Conservation (phyloP, 352 stramenopile species). For the Hyaloperonospora brassicae region DNA sequence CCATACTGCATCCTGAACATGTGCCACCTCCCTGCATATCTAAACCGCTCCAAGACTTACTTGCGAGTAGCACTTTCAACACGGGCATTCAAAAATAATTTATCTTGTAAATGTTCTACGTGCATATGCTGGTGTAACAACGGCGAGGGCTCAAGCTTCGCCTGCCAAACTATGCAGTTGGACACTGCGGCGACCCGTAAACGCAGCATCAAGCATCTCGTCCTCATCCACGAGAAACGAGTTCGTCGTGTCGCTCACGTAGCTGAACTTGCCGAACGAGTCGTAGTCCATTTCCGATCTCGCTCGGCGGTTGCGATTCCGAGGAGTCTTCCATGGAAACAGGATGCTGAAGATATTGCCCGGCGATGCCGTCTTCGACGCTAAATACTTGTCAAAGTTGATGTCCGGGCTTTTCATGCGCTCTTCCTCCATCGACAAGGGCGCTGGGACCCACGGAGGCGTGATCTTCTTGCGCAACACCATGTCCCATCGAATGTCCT, state of each 20-base stretch:
- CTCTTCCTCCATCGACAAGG: conserved; percentile 66
- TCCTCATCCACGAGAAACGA: conserved; percentile 86
- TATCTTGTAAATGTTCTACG: conserved; percentile 30
- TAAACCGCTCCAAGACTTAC: too few relatives aligned
- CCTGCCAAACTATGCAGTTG: conserved; percentile 74
- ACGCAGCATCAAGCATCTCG: conserved; percentile 81
- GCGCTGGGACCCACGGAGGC: conserved; percentile 62
- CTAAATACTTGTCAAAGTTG: conserved; percentile 81
- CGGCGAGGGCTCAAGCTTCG: conserved; percentile 41
- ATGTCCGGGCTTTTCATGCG: conserved; percentile 72
- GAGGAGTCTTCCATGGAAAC: conserved; percentile 66
- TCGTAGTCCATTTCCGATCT: conserved; percentile 56
- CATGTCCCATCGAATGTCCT: conserved; percentile 70
- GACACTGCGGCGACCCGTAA: conserved; percentile 71
- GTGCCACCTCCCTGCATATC: too few relatives aligned
- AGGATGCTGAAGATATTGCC: conserved; percentile 80
- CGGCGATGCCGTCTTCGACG: conserved; percentile 70
- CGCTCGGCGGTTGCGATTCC: conserved; percentile 36
- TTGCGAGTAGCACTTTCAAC: not conserved
- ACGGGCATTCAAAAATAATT: conserved; percentile 23
- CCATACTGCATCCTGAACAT: too few relatives aligned
- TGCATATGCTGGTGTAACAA: conserved; percentile 33
- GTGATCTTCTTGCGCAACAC: conserved; percentile 75
- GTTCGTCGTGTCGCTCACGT: conserved; percentile 83
- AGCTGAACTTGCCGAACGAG: conserved; percentile 83